phyloP scores from a whole-genome alignment of 2,329 filamentous ascomycete species.

The Aureobasidium namibiae region DNA sequence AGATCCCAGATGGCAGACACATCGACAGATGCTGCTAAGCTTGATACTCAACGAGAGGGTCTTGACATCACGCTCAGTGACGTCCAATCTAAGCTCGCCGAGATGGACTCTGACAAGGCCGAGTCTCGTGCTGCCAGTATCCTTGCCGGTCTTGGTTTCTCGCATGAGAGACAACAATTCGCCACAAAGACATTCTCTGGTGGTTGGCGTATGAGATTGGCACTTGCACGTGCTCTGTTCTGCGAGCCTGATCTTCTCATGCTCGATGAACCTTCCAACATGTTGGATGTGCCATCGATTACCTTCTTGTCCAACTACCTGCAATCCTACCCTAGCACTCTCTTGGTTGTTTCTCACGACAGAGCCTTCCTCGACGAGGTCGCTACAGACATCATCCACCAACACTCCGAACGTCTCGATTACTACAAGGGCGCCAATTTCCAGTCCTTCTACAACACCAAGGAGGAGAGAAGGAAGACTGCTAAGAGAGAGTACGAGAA shows the following conservation, averaged over 20 bases:
- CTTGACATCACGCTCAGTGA: slow-evolving; percentile 86
- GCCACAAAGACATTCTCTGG: slow-evolving; percentile 97
- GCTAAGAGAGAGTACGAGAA: slow-evolving; percentile 97
- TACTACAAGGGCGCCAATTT: slow-evolving; percentile 99
- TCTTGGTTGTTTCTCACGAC: slow-evolving; percentile 97
- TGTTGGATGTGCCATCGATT: slow-evolving; percentile 99
- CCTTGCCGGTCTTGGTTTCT: slow-evolving; percentile 93
- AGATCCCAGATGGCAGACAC: slow-evolving; percentile 80
- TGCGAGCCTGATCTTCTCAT: slow-evolving; percentile 93
- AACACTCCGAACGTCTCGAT: slow-evolving; percentile 92
- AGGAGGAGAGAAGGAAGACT: slow-evolving; percentile 93
- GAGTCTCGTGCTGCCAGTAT: slow-evolving; percentile 94
- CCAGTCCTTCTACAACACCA: slow-evolving; percentile 90
- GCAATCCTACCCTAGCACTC: slow-evolving; percentile 85
- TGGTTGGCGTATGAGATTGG: slow-evolving; percentile 98
- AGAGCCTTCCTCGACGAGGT: slow-evolving; percentile 98
- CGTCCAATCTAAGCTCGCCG: slow-evolving; percentile 81
- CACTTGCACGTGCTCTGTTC: slow-evolving; percentile 88
- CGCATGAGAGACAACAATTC: slow-evolving; percentile 79
- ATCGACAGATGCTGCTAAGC: slow-evolving; percentile 73
- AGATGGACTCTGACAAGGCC: slow-evolving; percentile 99
- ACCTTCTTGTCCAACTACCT: slow-evolving; percentile 96
- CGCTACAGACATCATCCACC: slow-evolving; percentile 97
- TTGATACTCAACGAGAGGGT: slow-evolving; percentile 82
- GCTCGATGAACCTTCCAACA: slow-evolving; percentile 98